Percentiles rank a stretch among this genome's conserved stretches.
Conservation (phyloP, 805 yeast genomes). For the Jamesozyma spencerorum region DNA sequence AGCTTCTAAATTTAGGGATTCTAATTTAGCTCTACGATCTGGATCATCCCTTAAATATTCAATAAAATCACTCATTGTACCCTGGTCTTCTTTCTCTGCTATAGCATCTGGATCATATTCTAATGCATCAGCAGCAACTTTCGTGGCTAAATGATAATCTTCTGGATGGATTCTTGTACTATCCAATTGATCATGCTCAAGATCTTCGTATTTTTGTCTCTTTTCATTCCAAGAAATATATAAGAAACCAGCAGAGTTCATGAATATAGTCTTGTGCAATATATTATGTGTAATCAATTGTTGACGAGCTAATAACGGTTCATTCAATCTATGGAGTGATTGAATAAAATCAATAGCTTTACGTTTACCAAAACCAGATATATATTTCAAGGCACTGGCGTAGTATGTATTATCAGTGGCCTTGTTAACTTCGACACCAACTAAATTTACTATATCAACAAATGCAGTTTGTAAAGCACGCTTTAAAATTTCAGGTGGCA, state of each 20-base stretch:
- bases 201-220: constrained; percentile 35
- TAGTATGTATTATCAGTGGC: constrained; percentile 65
- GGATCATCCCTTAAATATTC: constrained; percentile 49
- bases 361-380: constrained; percentile 92
- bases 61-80: constrained; percentile 32
- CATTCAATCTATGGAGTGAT: constrained; percentile 52
- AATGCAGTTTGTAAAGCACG: constrained; percentile 70
- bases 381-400: constrained; percentile 63
- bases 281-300: constrained; percentile 77
- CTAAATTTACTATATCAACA: constrained; percentile 84
- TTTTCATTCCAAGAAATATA: constrained; percentile 58
- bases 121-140: constrained; percentile 96
- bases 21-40: constrained; percentile 74
- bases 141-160: constrained; percentile 90
- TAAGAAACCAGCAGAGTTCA: constrained; percentile 87
- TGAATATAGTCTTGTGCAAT: constrained; percentile 69
- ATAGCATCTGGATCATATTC: constrained; percentile 92
- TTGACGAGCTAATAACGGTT: constrained; percentile 61
- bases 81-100: constrained; percentile 43
- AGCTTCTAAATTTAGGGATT: constrained; percentile 80
- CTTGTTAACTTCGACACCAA: constrained; percentile 88
- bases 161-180: constrained; percentile 97
- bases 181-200: constrained; percentile 75
- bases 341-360: constrained; percentile 82
- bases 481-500: constrained; percentile 52